A percentile compares a stretch with the other conserved stretches of the same genome.
phyloP scores from a whole-genome alignment of 306 rosid species.

The Canavalia gladiata region DNA sequence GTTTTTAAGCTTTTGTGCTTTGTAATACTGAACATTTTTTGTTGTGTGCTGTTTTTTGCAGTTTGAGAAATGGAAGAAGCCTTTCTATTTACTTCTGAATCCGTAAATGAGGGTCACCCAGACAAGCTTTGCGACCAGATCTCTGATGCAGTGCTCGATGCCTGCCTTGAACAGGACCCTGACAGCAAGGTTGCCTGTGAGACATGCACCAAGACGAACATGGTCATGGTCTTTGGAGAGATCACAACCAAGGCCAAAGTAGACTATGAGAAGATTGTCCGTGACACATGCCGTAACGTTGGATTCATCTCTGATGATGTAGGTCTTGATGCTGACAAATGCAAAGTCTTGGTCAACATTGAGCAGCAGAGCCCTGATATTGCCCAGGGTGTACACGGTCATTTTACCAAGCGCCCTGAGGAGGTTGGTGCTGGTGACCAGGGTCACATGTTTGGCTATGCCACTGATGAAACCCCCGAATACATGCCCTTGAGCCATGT shows the following conservation, averaged over 20 bases:
- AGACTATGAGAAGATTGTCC: conserved; percentile 96
- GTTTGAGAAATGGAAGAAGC: conserved; percentile 89
- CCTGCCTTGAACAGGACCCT: conserved; percentile 96
- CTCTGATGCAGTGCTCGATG: conserved; percentile 99
- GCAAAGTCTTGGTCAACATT: conserved; percentile 98
- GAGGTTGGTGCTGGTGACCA: conserved; percentile 99
- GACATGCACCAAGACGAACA: conserved; percentile 98
- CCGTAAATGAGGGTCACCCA: conserved; percentile 99
- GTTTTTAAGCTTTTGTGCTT: conserved; percentile 17
- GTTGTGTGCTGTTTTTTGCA: conserved; percentile 45
- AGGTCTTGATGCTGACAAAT: conserved; percentile 98
- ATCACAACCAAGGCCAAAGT: conserved; percentile 97
- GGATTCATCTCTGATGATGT: conserved; percentile 95
- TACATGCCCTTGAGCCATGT: conserved; percentile 95
- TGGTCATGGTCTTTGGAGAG: conserved; percentile 99
- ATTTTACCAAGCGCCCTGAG: conserved; percentile 99
- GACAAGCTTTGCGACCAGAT: conserved; percentile 99
- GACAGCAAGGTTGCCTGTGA: conserved; percentile 99
- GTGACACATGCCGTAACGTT: conserved; percentile 89
- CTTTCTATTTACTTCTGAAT: conserved; percentile 94
- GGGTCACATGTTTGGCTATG: conserved; percentile 99
- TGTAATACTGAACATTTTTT: conserved; percentile 38
- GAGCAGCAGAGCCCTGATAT: conserved; percentile 99
- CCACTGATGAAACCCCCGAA: conserved; percentile 99
- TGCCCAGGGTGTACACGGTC: conserved; percentile 99